Evolutionary conservation across 2,329 filamentous ascomycete genomes (phyloP).

Genomic region (Ophiostoma australiae): DNA sequence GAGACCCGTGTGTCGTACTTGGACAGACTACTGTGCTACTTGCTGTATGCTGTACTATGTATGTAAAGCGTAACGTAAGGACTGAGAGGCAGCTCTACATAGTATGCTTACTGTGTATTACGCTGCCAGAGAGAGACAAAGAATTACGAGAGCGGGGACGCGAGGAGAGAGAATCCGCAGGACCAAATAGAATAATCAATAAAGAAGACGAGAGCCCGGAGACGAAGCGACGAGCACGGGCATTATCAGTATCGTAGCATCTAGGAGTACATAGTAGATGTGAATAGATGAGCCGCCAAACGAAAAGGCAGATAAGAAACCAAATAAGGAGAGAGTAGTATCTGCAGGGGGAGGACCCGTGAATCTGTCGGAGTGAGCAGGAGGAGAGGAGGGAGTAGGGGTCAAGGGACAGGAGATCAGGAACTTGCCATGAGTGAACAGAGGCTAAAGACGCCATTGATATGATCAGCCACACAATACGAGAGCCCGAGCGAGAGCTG

Average conservation of each 20-base stretch:
- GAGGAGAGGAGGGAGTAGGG: neutral
- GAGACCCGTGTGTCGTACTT: neutral
- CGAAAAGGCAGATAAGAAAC: neutral
- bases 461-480: neutral
- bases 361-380: neutral
- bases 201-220: neutral
- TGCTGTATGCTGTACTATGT: no score
- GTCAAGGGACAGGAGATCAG: neutral
- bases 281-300: no score
- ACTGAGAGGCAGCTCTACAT: no score
- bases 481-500: neutral
- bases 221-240: no score
- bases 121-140: neutral
- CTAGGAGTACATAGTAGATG: no score
- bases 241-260: no score
- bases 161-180: slow-evolving; percentile 1
- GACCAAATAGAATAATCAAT: neutral
- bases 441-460: neutral
- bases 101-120: neutral
- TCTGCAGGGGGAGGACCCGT: neutral
- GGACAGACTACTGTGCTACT: no score
- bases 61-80: neutral
- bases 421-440: neutral
- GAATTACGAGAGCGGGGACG: slow-evolving; percentile 4
- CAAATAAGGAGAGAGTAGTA: neutral